Conservation (phyloP, 1,139 yeast species). For the Suhomyces yuchorum region DNA sequence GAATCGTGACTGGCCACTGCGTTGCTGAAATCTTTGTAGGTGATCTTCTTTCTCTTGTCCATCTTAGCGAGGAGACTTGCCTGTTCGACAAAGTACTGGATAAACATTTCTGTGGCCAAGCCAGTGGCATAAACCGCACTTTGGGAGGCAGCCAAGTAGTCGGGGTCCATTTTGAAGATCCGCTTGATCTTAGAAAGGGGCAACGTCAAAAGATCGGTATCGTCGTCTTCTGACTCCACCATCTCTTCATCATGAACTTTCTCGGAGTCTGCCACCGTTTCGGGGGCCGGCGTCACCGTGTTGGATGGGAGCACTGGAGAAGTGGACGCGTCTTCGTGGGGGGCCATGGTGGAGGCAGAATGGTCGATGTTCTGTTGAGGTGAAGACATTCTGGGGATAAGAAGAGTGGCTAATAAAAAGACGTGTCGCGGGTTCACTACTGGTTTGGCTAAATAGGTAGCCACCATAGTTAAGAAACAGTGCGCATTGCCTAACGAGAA, state of each 20-base stretch:
- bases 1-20: conserved; percentile 71
- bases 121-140: conserved; percentile 83
- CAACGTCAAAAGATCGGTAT: conserved; percentile 35
- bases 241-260: conserved; percentile 1
- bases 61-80: conserved; percentile 70
- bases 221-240: conserved; percentile 18
- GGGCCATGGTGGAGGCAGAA: conserved; percentile 1
- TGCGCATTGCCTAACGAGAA: too few species aligned
- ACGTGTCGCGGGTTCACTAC: conserved; percentile 5
- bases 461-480: not conserved
- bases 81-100: conserved; percentile 78
- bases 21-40: conserved; percentile 72
- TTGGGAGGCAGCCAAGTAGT: conserved; percentile 72
- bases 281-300: conserved; percentile 14
- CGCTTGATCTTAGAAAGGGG: conserved; percentile 84
- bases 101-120: conserved; percentile 83
- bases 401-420: not conserved
- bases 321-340: conserved; percentile 13
- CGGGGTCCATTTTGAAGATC: conserved; percentile 85
- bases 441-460: not conserved
- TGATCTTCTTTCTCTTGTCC: conserved; percentile 69
- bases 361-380: conserved; percentile 5
- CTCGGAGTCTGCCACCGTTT: conserved; percentile 1
- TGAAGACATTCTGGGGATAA: conserved; percentile 10
- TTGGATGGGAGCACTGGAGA: conserved; percentile 12